Evolutionary conservation across 2,329 filamentous ascomycete species (phyloP).

Genomic region (Monilinia fructicola): DNA sequence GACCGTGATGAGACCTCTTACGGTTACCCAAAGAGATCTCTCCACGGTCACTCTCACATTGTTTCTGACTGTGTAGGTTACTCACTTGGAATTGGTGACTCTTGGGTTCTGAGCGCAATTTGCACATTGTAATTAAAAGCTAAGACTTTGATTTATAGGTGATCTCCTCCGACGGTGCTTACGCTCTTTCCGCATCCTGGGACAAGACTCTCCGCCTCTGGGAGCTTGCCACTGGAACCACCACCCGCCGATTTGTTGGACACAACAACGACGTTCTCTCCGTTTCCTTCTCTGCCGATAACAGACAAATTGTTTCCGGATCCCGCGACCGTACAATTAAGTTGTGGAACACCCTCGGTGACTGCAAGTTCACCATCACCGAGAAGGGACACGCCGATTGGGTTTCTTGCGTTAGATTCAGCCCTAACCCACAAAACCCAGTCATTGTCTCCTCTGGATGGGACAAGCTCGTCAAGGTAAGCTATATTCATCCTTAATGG

Average conservation of each 20-base stretch:
- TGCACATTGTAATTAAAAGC: conserved; percentile 39
- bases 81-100: conserved; percentile 23
- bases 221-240: conserved; percentile 96
- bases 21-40: conserved; percentile 98
- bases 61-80: conserved; percentile 97
- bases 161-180: conserved; percentile 98
- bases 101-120: conserved; percentile 20
- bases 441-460: conserved; percentile 98
- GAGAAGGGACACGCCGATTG: conserved; percentile 99
- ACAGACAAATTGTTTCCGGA: conserved; percentile 99
- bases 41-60: conserved; percentile 99
- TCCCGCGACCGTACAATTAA: conserved; percentile 99
- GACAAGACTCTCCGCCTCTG: conserved; percentile 99
- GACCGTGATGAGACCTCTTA: conserved; percentile 97
- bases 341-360: conserved; percentile 99
- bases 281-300: conserved; percentile 99
- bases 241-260: conserved; percentile 97
- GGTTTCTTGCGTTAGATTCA: conserved; percentile 99
- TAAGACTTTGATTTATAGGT: conserved; percentile 60
- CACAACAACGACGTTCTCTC: conserved; percentile 99
- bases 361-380: conserved; percentile 99
- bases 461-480: conserved; percentile 99
- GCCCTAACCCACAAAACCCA: conserved; percentile 99
- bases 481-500: conserved; percentile 44
- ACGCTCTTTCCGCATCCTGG: conserved; percentile 98